Conservation (phyloP, 1,284 basidiomycete species). For the Schizophyllum commune region DNA sequence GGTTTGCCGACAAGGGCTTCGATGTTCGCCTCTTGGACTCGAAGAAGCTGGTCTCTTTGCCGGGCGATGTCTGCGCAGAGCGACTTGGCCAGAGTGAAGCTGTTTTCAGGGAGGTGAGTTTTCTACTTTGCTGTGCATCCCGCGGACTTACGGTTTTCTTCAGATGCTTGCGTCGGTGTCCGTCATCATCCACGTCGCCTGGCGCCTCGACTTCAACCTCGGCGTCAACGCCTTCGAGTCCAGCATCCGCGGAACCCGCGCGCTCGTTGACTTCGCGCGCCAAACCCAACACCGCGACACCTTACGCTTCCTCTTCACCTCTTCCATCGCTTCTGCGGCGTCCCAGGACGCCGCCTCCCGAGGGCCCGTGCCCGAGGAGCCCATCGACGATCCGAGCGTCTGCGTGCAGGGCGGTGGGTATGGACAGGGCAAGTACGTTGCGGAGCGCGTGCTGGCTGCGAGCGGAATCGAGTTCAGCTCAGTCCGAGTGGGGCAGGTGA, state of each 20-base stretch:
- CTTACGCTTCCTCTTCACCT: slow-evolving; percentile 23
- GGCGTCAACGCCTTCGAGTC: slow-evolving; percentile 29
- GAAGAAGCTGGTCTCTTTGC: slow-evolving; percentile 14
- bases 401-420: slow-evolving; percentile 22
- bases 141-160: background rate
- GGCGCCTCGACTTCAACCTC: slow-evolving; percentile 36
- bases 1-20: slow-evolving; percentile 14
- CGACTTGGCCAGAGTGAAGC: background rate
- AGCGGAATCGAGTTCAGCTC: slow-evolving; percentile 1
- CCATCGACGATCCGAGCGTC: slow-evolving; percentile 14
- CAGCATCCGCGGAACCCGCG: slow-evolving; percentile 25
- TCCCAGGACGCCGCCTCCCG: background rate
- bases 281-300: slow-evolving; percentile 2
- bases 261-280: slow-evolving; percentile 28
- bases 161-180: slow-evolving; percentile 5
- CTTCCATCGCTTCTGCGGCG: slow-evolving; percentile 9
- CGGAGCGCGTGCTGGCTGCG: slow-evolving; percentile 14
- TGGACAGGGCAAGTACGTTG: slow-evolving; percentile 24
- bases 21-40: slow-evolving; percentile 12
- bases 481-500: slow-evolving; percentile 35
- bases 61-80: slow-evolving; percentile 8
- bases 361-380: slow-evolving; percentile 4
- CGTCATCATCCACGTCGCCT: slow-evolving; percentile 17
- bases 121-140: background rate
- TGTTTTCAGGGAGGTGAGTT: background rate